Evolutionary conservation across 2,329 filamentous ascomycete species (phyloP).

Genomic region (Aspergillus uvarum): DNA sequence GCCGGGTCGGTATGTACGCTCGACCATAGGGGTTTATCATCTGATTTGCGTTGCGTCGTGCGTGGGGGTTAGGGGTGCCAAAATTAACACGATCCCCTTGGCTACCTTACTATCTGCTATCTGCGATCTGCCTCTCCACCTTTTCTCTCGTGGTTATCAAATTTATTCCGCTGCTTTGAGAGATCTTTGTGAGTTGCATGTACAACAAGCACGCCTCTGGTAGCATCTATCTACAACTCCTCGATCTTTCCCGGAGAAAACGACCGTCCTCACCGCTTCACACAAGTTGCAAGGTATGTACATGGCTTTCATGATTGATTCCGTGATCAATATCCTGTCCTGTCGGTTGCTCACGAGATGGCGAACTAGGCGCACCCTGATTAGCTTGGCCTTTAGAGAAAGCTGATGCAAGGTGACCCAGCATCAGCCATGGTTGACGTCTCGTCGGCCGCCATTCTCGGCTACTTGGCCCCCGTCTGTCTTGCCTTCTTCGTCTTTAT

Average conservation of each 20-base stretch:
- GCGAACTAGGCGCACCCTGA: no score
- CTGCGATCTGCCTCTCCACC: not conserved
- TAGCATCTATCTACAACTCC: no score
- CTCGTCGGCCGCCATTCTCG: conserved; percentile 15
- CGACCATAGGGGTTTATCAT: not conserved
- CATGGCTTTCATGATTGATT: not conserved
- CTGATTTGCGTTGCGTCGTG: no score
- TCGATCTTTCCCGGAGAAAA: no score
- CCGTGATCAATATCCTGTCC: not conserved
- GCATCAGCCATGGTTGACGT: conserved; percentile 2
- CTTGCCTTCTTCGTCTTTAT: conserved; percentile 18
- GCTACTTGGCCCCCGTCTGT: conserved; percentile 20
- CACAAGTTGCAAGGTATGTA: no score
- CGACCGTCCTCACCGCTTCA: not conserved
- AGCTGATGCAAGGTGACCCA: not conserved
- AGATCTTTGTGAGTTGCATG: no score
- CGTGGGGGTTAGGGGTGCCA: not conserved
- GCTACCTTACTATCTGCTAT: not conserved
- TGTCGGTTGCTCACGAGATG: no score
- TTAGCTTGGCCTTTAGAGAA: no score
- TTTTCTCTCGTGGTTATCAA: not conserved
- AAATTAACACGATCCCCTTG: not conserved
- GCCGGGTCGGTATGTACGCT: not conserved
- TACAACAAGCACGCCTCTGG: no score
- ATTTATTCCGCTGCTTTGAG: not conserved